Evolutionary conservation across 148 eudicot genomes (phyloP).

Genomic region (Rhododendron williamsianum): DNA sequence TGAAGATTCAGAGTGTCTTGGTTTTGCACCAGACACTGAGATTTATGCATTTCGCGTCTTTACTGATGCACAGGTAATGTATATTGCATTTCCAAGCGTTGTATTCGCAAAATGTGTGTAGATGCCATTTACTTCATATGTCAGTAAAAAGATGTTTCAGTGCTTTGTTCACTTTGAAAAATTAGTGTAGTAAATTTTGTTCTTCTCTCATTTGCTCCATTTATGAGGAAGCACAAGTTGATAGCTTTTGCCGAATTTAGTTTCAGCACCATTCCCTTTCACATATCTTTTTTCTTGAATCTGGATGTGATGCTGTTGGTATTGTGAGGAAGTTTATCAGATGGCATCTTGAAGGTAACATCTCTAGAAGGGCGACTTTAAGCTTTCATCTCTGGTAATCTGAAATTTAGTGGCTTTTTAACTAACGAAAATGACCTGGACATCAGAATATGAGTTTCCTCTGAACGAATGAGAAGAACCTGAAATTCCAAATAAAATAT

Average conservation of each 20-base stretch:
- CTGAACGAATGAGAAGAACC: background rate
- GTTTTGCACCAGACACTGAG: conserved; percentile 98
- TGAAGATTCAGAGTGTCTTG: conserved; percentile 81
- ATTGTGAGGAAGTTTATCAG: background rate
- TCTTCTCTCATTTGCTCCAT: background rate
- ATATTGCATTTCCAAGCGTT: conserved; percentile 15
- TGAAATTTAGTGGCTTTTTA: background rate
- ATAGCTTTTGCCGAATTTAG: background rate
- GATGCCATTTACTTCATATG: background rate
- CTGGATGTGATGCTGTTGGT: background rate
- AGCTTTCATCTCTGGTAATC: background rate
- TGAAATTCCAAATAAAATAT: background rate
- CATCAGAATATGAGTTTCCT: background rate
- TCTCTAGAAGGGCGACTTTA: background rate
- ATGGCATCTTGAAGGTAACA: background rate
- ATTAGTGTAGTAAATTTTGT: background rate
- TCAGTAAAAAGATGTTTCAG: background rate
- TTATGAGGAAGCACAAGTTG: background rate
- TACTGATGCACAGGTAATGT: conserved; percentile 96
- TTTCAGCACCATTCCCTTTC: background rate
- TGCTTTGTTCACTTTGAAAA: background rate
- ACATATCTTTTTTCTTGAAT: background rate
- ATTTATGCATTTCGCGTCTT: conserved; percentile 95
- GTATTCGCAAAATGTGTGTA: background rate
- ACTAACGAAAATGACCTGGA: background rate